Base-by-base conservation (phyloP, 345 rosid species). In the Linum tenue region DNA sequence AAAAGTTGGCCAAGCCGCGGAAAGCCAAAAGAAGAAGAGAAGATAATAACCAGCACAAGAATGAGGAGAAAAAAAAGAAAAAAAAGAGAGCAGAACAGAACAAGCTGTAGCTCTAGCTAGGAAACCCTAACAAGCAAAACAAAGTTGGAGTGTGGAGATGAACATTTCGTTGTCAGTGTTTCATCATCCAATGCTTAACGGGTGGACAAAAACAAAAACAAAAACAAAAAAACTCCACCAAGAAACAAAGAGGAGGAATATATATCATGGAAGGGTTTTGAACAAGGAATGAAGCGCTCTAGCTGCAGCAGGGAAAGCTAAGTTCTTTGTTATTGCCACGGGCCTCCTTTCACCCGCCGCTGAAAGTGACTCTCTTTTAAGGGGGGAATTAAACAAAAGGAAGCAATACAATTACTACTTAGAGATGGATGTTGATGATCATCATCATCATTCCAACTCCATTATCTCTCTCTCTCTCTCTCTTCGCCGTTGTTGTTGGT, bases 401-500 rank as follows among this genome's bases (percentile, higher is more conserved):
- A 15, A 48, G 53, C 31, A 48, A 15, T 1, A 22, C 31, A 22
- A 22, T 22, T 22, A 22, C 31, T 22, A 22, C 31, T n/a, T 22
- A 22, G 31, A 22, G 31, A 22, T 22, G 31, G 31, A 22, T 22
- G 31, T 22, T 22, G 31, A 22, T 22, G 31, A 22, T 22, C 31
- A 22, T 22, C 31, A n/a, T n/a, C n/a, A 22, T 22, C 31, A 22
- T 22, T 22, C 1, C 31, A 22, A 22, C 57, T 70, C 80, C 67
- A 76, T 64, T n/a, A n/a, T n/a, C 76, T 72, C 78, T 71, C 80
- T 22, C 31, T 22, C 31, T 22, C 76, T 72, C 78, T 71, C 80
- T 81, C 86, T 76, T 0, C 31, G 79, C 86, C 67, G 81, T 79
- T 77, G 91, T 83, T 53, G 69, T 22, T 22, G 31, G 78, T 68